Evolutionary conservation across 345 rosid genomes (phyloP), one percentile per base, ranked within the genome.

Genomic region (Linum lewisii): DNA sequence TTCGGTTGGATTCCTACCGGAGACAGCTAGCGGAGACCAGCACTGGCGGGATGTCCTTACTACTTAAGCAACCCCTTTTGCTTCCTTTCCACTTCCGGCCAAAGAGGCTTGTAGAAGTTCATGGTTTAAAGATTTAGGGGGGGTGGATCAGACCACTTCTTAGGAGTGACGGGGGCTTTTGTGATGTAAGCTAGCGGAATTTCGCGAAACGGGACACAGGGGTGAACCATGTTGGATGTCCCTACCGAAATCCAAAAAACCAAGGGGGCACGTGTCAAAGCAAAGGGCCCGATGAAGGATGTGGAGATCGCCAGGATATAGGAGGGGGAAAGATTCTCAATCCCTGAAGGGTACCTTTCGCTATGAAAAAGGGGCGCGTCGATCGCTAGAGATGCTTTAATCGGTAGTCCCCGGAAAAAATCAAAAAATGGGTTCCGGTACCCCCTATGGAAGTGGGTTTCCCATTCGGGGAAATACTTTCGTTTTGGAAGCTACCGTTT

Each of bases 191-290:
- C 34, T 29, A 29, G 34, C 34, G 34, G 34, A 29, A 29, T 8
- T n/a, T 42, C 47, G 47, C 3, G 47, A 42, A 42, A 10, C 14
- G 0, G 47, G 47, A 42, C 47, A 42, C 47, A 2, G 2, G 47
- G 47, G 47, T 42, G 47, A 42, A 42, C 11, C 47, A 42, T 42
- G 47, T 42, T 42, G 47, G 47, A 42, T 42, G 47, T 42, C 47
- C 47, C 47, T 42, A 42, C 47, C 13, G 47, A 42, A 42, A 2
- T 42, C 11, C 47, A 13, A 7, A 42, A 42, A 42, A 42, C 47
- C 47, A 42, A 42, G 47, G 47, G 47, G 47, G 47, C 47, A 42
- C 47, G 47, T 42, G 47, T 42, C 47, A 42, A 42, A 42, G 47
- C 47, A 7, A 42, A 42, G n/a, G n/a, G 47, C 47, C 47, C 47